Evolutionary conservation across 2,329 filamentous ascomycete genomes (phyloP).

Genomic region (Scedosporium apiospermum): DNA sequence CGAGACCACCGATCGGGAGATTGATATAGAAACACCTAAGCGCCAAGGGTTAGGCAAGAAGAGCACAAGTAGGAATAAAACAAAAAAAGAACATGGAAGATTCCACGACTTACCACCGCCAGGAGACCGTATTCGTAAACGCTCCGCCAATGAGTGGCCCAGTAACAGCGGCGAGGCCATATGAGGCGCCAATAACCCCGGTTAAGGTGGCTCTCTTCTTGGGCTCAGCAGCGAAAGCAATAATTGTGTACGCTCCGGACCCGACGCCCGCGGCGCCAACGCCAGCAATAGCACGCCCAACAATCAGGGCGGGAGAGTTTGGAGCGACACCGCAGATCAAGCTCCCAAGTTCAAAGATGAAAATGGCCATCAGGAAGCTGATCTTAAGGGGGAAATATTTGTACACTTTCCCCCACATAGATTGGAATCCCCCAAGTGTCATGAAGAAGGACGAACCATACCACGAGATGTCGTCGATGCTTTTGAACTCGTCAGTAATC

Average conservation of each 20-base stretch:
- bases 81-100: neutral
- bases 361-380: constrained; percentile 36
- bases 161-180: constrained; percentile 22
- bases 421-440: constrained; percentile 34
- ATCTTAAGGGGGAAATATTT: constrained; percentile 43
- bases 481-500: constrained; percentile 43
- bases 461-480: constrained; percentile 46
- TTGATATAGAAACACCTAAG: constrained; percentile 20
- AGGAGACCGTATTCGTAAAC: constrained; percentile 16
- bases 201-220: constrained; percentile 25
- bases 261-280: constrained; percentile 38
- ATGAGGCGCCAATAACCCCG: constrained; percentile 26
- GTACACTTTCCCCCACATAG: constrained; percentile 36
- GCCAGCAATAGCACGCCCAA: constrained; percentile 39
- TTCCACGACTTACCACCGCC: constrained; percentile 15
- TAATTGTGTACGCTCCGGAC: constrained; percentile 39
- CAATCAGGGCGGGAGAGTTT: constrained; percentile 37
- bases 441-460: constrained; percentile 48
- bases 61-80: neutral
- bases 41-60: neutral
- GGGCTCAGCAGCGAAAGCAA: constrained; percentile 30
- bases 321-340: constrained; percentile 37
- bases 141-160: constrained; percentile 19
- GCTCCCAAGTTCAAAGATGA: constrained; percentile 45
- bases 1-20: constrained; percentile 21